Evolutionary conservation across 2,329 filamentous ascomycete genomes (phyloP).

Genomic region (Calycina herbarum): DNA sequence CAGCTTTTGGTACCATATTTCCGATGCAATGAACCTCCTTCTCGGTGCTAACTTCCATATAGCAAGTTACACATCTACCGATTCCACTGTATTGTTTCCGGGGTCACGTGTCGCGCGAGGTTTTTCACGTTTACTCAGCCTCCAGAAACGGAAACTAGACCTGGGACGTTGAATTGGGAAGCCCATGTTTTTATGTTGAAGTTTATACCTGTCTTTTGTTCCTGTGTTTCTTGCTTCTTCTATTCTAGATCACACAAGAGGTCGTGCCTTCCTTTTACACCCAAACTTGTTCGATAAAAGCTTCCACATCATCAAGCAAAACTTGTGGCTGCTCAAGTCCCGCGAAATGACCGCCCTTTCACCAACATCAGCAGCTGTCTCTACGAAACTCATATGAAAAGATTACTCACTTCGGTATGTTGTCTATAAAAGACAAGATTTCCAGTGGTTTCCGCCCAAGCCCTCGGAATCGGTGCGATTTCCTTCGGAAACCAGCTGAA

Average conservation of each 20-base stretch:
- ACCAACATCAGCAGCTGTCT: background rate
- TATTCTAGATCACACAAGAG: background rate
- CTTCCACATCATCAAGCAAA: conserved; percentile 46
- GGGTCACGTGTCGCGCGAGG: too few species aligned
- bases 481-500: conserved; percentile 49
- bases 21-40: too few species aligned
- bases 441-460: conserved; percentile 39
- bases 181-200: too few species aligned
- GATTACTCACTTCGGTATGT: conserved; percentile 37
- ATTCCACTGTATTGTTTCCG: too few species aligned
- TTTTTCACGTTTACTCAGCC: too few species aligned
- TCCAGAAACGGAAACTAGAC: too few species aligned
- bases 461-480: conserved; percentile 41
- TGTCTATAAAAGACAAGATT: conserved; percentile 41
- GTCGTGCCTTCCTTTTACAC: background rate
- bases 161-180: too few species aligned
- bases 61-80: too few species aligned
- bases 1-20: too few species aligned
- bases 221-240: too few species aligned
- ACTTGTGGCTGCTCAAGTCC: conserved; percentile 45
- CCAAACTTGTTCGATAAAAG: conserved; percentile 42
- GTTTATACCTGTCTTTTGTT: too few species aligned
- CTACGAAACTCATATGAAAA: background rate
- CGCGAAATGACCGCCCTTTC: conserved; percentile 55
- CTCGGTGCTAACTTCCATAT: too few species aligned